These are phyloP conservation scores for Batkoa obscura DNA, from an alignment of 371 early-diverging fungal genomes.

Conservation along the genomic window DNA sequence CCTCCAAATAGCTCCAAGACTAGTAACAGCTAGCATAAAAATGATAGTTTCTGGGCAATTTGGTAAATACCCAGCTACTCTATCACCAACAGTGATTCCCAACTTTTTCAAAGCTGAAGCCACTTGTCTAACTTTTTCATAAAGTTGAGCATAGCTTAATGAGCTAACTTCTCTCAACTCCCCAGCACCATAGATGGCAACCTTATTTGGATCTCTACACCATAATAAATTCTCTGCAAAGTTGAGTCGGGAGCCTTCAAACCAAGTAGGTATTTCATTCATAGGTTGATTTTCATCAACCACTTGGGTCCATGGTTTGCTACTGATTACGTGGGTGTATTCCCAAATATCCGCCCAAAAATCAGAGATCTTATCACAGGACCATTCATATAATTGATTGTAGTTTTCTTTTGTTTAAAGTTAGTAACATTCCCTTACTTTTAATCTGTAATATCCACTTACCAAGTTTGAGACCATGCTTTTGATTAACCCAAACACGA, in stretches of 20 bases:
- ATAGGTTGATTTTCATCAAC: constrained; percentile 47
- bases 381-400: constrained; percentile 64
- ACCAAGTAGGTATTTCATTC: constrained; percentile 83
- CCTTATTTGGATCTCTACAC: constrained; percentile 33
- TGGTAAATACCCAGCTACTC: constrained; percentile 84
- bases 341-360: constrained; percentile 89
- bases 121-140: constrained; percentile 43
- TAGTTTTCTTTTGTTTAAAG: constrained; percentile 23
- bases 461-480: constrained; percentile 29
- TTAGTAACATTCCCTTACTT: not conserved
- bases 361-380: constrained; percentile 35
- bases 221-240: constrained; percentile 79
- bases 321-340: constrained; percentile 43
- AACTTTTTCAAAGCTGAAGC: constrained; percentile 46
- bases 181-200: constrained; percentile 58
- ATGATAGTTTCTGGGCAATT: constrained; percentile 75
- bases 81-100: constrained; percentile 69
- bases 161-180: constrained; percentile 6
- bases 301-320: constrained; percentile 23
- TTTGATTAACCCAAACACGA: constrained; percentile 35
- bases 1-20: constrained; percentile 93
- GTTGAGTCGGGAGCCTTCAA: constrained; percentile 62
- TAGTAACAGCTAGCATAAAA: constrained; percentile 79
- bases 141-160: constrained; percentile 59
- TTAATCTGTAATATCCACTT: not conserved